Conservation (phyloP, 1,284 basidiomycete genomes). For the Phaffia rhodozyma region DNA sequence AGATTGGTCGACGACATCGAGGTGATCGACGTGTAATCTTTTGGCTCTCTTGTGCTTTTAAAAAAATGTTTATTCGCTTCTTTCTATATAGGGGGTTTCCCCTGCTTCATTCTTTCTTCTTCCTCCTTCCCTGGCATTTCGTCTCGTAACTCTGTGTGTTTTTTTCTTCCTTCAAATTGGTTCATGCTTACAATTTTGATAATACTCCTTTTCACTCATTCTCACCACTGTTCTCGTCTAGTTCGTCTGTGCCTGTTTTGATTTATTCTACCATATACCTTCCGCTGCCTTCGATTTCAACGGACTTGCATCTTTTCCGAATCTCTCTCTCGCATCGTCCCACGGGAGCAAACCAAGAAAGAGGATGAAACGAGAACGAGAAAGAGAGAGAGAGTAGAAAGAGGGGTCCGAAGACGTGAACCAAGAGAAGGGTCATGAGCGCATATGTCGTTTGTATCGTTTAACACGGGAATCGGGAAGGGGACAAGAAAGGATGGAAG, state of each 20-base stretch:
- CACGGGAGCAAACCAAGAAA: no score
- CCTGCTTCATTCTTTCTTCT: not conserved
- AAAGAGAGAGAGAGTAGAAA: no score
- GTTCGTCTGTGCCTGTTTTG: not conserved
- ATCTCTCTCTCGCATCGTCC: no score
- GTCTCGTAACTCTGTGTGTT: not conserved
- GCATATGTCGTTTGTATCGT: no score
- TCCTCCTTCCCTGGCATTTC: not conserved
- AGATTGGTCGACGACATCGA: slow-evolving; percentile 10
- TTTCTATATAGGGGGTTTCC: no score
- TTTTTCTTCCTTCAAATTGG: not conserved
- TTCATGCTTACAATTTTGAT: not conserved
- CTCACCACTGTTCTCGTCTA: not conserved
- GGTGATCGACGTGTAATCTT: not conserved
- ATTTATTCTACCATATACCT: not conserved
- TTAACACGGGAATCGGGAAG: no score
- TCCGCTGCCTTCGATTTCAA: not conserved
- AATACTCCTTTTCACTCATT: not conserved
- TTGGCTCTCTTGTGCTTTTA: not conserved
- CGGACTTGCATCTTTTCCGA: no score
- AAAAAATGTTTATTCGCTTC: not conserved
- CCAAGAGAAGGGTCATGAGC: no score
- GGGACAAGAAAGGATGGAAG: no score
- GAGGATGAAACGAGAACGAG: no score
- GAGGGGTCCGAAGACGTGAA: no score